Conservation (phyloP, 768 basidiomycete species). For the Leccinum longicurvipes region DNA sequence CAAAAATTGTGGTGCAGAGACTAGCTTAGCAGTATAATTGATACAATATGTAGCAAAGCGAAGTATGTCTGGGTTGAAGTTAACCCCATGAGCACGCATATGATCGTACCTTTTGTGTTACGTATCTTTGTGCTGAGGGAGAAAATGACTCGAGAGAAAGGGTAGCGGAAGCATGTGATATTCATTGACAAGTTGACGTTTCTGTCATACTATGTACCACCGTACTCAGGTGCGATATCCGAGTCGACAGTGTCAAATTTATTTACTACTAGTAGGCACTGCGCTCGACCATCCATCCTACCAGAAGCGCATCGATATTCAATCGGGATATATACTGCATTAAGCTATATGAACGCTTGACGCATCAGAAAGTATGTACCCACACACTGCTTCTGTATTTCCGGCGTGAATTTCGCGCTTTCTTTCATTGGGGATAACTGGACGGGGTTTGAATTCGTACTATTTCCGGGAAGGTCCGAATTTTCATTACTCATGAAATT, state of each 20-base stretch:
- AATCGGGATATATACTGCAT: too few relatives aligned
- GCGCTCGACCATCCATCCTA: too few relatives aligned
- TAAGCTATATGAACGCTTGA: too few relatives aligned
- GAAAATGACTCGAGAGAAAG: neutral
- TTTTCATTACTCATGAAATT: neutral
- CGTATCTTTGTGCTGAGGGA: neutral
- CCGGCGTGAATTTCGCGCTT: too few relatives aligned
- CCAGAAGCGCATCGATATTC: too few relatives aligned
- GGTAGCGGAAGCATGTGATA: neutral
- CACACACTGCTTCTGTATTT: too few relatives aligned
- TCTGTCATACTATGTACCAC: neutral
- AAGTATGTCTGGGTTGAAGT: neutral
- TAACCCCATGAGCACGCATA: neutral
- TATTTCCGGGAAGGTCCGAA: neutral
- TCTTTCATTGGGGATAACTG: too few relatives aligned
- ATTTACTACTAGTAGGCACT: too few relatives aligned
- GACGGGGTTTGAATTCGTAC: neutral
- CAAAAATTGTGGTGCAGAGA: neutral
- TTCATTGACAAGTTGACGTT: neutral
- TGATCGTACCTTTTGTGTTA: neutral
- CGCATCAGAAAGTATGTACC: too few relatives aligned
- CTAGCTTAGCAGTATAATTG: neutral
- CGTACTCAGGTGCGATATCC: neutral
- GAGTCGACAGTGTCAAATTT: too few relatives aligned
- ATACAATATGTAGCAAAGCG: neutral